These are phyloP conservation scores for Potentilla sterilis DNA, from an alignment of 306 rosid species.

Conservation along the genomic window DNA sequence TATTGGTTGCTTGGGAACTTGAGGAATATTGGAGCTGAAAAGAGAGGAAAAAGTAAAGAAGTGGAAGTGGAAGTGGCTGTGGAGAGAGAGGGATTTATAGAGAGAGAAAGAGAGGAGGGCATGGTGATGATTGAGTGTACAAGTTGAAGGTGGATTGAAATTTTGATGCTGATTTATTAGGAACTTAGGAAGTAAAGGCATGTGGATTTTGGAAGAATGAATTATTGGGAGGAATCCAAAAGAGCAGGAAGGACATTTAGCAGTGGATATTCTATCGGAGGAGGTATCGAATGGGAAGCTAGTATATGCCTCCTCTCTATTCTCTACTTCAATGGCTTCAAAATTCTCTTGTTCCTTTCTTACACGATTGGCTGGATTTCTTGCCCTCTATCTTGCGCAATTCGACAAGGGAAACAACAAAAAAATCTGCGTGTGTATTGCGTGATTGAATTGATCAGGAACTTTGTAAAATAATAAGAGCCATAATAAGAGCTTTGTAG, in stretches of 20 bases:
- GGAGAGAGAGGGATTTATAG: conserved; percentile 65
- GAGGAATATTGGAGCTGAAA: conserved; percentile 10
- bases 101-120: conserved; percentile 47
- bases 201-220: conserved; percentile 4
- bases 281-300: conserved; percentile 36
- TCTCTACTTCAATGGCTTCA: neutral
- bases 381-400: neutral
- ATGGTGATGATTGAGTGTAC: conserved; percentile 31
- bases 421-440: neutral
- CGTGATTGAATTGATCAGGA: neutral
- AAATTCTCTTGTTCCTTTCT: neutral
- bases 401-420: neutral
- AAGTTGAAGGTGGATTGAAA: conserved; percentile 5
- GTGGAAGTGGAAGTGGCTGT: conserved; percentile 27
- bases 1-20: conserved; percentile 31
- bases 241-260: conserved; percentile 2
- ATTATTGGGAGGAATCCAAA: conserved; percentile 27
- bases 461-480: neutral
- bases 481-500: too few relatives aligned
- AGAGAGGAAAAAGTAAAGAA: conserved; percentile 13
- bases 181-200: neutral
- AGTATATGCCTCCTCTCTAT: conserved; percentile 43
- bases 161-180: neutral
- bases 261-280: conserved; percentile 49
- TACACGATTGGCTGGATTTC: conserved; percentile 1